A percentile compares a stretch with the other conserved stretches of the same genome.
Evolutionary conservation across 2,329 filamentous ascomycete genomes (phyloP).

Genomic region (Sporothrix globosa): DNA sequence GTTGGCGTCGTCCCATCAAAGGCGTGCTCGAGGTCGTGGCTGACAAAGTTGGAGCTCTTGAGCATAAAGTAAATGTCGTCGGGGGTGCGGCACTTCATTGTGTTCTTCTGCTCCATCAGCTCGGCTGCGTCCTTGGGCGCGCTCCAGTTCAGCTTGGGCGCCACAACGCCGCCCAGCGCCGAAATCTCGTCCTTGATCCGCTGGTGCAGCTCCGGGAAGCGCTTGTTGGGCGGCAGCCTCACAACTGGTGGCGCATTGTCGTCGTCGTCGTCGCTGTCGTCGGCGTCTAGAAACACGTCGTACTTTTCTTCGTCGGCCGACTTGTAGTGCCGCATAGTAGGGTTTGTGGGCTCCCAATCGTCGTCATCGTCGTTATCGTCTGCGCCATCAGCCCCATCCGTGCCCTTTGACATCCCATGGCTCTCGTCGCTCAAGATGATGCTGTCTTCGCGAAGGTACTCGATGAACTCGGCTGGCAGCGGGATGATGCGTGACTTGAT

Average conservation of each 20-base stretch:
- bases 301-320: conserved; percentile 49
- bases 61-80: conserved; percentile 93
- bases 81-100: conserved; percentile 82
- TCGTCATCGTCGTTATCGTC: conserved; percentile 58
- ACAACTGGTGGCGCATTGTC: conserved; percentile 50
- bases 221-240: conserved; percentile 55
- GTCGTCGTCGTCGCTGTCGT: conserved; percentile 52
- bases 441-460: conserved; percentile 88
- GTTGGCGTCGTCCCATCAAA: conserved; percentile 64
- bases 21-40: conserved; percentile 89
- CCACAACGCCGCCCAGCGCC: conserved; percentile 81
- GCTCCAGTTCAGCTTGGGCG: conserved; percentile 97
- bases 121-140: conserved; percentile 94
- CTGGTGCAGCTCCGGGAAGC: conserved; percentile 73
- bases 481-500: conserved; percentile 86
- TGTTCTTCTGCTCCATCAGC: conserved; percentile 83
- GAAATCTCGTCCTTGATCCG: conserved; percentile 75
- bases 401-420: conserved; percentile 1
- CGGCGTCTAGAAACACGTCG: conserved; percentile 27
- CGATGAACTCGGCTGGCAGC: conserved; percentile 72
- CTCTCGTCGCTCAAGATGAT: conserved; percentile 80
- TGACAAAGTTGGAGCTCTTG: conserved; percentile 93
- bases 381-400: not conserved
- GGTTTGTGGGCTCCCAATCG: conserved; percentile 53
- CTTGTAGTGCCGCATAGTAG: conserved; percentile 42